Evolutionary conservation across 2,329 filamentous ascomycete genomes (phyloP).

Genomic region (Didymella pomorum): DNA sequence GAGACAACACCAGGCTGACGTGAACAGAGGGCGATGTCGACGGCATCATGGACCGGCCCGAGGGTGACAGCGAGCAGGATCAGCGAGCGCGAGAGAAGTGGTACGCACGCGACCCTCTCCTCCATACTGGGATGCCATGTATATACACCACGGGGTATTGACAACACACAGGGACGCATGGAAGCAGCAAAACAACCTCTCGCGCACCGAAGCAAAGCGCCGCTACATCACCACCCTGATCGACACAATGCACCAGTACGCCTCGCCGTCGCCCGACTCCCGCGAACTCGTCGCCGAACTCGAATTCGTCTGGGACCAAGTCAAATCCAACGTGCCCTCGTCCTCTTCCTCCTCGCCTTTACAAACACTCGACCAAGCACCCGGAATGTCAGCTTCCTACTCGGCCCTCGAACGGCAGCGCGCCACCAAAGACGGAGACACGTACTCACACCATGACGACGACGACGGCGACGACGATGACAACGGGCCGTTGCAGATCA

Average conservation of each 20-base stretch:
- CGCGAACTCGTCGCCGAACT: slow-evolving; percentile 88
- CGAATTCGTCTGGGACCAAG: slow-evolving; percentile 99
- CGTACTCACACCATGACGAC: slow-evolving; percentile 10
- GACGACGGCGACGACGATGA: slow-evolving; percentile 23
- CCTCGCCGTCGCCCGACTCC: slow-evolving; percentile 82
- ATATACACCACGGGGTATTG: slow-evolving; percentile 4
- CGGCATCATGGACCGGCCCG: slow-evolving; percentile 87
- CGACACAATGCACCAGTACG: slow-evolving; percentile 96
- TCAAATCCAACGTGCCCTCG: slow-evolving; percentile 80
- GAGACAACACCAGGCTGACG: slow-evolving; percentile 23
- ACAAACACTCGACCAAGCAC: slow-evolving; percentile 47
- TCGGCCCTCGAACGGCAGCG: slow-evolving; percentile 23
- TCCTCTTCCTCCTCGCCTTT: slow-evolving; percentile 60
- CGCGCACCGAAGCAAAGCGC: slow-evolving; percentile 90
- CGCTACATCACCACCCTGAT: slow-evolving; percentile 93
- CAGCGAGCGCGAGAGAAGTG: slow-evolving; percentile 72
- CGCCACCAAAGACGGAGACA: slow-evolving; percentile 18
- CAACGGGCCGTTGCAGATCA: slow-evolving; percentile 61
- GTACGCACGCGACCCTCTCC: slow-evolving; percentile 48
- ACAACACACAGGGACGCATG: slow-evolving; percentile 77
- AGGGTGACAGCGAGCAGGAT: slow-evolving; percentile 59
- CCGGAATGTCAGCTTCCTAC: slow-evolving; percentile 43
- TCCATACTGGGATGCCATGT: slow-evolving; percentile 12
- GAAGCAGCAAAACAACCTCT: slow-evolving; percentile 84
- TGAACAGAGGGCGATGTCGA: slow-evolving; percentile 85